Conservation (phyloP, 2,329 filamentous ascomycete genomes). For the Tolypocladium cylindrosporum region DNA sequence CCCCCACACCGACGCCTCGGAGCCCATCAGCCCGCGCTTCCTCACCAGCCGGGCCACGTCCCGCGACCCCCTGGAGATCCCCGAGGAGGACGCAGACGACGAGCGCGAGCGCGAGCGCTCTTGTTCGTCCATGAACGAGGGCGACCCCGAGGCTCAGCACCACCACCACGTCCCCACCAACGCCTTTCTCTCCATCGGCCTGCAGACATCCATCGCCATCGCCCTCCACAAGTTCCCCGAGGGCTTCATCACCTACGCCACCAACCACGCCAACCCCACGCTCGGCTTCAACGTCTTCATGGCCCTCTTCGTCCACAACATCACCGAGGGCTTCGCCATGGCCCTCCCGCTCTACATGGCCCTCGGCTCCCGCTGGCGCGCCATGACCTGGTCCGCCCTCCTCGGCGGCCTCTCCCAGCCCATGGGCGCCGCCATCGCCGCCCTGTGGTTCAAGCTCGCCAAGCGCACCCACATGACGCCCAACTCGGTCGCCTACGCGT, state of each 20-base stretch:
- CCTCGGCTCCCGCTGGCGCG: conserved; percentile 65
- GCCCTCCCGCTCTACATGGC: conserved; percentile 89
- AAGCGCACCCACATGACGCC: conserved; percentile 37
- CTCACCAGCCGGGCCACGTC: conserved; percentile 29
- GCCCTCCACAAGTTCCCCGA: conserved; percentile 92
- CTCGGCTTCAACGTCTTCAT: conserved; percentile 90
- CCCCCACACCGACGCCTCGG: conserved; percentile 14
- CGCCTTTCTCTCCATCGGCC: conserved; percentile 85
- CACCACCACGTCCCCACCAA: conserved; percentile 95
- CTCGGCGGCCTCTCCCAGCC: conserved; percentile 85
- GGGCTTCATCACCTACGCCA: conserved; percentile 84
- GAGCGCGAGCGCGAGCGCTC: conserved; percentile 11
- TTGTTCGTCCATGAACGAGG: conserved; percentile 20
- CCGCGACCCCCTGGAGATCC: conserved; percentile 22
- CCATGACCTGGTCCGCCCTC: conserved; percentile 75
- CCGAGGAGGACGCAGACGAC: conserved; percentile 11
- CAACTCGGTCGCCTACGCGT: conserved; percentile 56
- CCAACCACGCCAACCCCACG: conserved; percentile 86
- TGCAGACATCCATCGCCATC: conserved; percentile 92
- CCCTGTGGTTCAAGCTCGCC: conserved; percentile 73
- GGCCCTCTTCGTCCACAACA: conserved; percentile 95
- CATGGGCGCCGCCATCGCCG: conserved; percentile 73
- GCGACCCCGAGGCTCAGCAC: conserved; percentile 48
- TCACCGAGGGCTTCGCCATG: conserved; percentile 93
- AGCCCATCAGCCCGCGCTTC: conserved; percentile 21